phyloP scores from a whole-genome alignment of 139 green algal species.

The Spirogloea muscicola region DNA sequence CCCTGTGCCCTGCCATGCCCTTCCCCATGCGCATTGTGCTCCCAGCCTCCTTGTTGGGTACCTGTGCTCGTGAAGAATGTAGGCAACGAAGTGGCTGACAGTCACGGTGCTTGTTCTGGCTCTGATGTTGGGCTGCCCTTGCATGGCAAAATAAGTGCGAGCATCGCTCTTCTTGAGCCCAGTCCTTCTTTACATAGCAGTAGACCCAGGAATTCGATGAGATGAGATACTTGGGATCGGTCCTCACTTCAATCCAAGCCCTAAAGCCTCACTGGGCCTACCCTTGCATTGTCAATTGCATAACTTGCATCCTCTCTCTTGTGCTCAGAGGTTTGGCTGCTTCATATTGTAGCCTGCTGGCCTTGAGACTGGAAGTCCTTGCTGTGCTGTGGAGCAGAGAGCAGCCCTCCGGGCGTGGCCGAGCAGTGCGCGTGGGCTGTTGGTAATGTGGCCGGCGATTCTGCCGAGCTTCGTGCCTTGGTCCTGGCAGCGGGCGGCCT shows the following conservation, averaged over 20 bases:
- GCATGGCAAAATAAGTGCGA: background rate
- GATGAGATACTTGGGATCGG: no score
- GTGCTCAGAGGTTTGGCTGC: conserved; percentile 1
- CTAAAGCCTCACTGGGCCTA: background rate
- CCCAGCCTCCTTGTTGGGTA: no score
- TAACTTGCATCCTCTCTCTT: background rate
- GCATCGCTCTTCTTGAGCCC: background rate
- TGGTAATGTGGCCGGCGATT: conserved; percentile 43
- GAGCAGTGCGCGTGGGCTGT: conserved; percentile 50
- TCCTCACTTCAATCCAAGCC: no score
- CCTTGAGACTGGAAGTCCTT: background rate
- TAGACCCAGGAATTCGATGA: background rate
- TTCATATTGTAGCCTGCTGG: background rate
- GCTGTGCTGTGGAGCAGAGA: conserved; percentile 10
- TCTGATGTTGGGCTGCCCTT: background rate
- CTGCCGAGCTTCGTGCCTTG: conserved; percentile 11
- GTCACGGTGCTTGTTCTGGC: no score
- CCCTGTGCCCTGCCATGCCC: no score
- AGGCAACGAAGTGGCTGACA: no score
- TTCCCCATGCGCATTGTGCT: no score
- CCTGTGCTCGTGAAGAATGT: no score
- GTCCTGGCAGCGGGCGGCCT: conserved; percentile 29
- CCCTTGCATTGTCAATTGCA: background rate
- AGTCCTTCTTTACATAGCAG: background rate
- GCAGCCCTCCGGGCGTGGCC: background rate